A percentile compares a stretch with the other conserved stretches of the same genome.
These are phyloP conservation scores for Acanthamoeba sp. DNA, from an alignment of 208 protist genomes.

Conservation along the genomic window DNA sequence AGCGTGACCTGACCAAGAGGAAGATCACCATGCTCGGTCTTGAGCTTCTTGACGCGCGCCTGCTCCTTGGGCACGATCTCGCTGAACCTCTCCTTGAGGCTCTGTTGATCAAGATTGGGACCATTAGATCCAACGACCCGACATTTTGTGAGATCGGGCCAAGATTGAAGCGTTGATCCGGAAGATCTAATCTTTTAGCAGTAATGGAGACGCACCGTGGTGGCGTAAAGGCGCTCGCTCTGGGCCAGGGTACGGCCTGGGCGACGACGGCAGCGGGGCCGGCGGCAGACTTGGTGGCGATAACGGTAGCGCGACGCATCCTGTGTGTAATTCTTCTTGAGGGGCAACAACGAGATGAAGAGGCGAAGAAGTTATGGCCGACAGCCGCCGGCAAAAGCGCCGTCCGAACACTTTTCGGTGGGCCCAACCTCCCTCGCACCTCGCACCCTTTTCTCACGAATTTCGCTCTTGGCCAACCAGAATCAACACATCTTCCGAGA, in stretches of 20 bases:
- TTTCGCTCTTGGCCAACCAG: neutral
- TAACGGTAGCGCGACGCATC: conserved; percentile 32
- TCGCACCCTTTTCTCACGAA: neutral
- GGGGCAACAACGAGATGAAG: neutral
- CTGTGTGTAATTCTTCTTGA: neutral
- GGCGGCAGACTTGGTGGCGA: conserved; percentile 38
- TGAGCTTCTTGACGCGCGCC: conserved; percentile 70
- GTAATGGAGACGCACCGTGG: conserved; percentile 13
- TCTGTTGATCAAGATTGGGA: neutral
- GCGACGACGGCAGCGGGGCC: neutral
- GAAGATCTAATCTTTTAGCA: neutral
- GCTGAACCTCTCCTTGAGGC: conserved; percentile 44
- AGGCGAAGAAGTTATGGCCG: too few relatives aligned
- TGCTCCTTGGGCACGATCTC: conserved; percentile 66
- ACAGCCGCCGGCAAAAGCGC: neutral
- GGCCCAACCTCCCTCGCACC: neutral
- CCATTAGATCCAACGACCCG: too few relatives aligned
- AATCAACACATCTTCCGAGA: neutral
- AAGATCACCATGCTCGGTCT: conserved; percentile 55
- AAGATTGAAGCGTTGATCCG: too few relatives aligned
- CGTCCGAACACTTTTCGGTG: neutral
- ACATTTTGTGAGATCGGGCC: too few relatives aligned
- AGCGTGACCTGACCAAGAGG: conserved; percentile 39
- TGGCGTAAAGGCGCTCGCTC: conserved; percentile 42
- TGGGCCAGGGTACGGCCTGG: neutral